Base-by-base conservation (phyloP, 345 rosid genomes). In the Citrus unshiu region DNA sequence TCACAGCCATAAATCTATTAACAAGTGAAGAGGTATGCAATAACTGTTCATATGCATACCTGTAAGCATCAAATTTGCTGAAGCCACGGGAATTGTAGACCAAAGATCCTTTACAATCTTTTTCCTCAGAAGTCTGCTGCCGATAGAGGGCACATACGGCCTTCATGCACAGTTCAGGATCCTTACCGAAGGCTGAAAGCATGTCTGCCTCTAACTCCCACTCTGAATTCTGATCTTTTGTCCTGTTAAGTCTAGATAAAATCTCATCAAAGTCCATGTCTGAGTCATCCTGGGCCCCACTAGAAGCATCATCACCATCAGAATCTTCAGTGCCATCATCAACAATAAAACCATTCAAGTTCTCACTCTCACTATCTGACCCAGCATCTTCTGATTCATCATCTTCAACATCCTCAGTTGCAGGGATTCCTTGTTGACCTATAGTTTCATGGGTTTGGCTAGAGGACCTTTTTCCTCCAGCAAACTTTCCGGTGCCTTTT, bases 81-180 rank as follows among this genome's bases (percentile, higher is more conserved):
- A 93, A 95, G 71, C 98, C 97, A 12, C 91, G 87, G 66, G 78
- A 74, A 70, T 95, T 95, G 54, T 5, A 5, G 73, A 81, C 24
- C 14, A 84, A 49, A 22, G 91, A 76, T 80, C 76, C 87, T 79
- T 86, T 88, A 2, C 54, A 30, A 46, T 19, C n/a, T 76, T 84
- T 82, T 79, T 95, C 95, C 40, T 83, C 97, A 8, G 77, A 74
- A 57, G 94, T 92, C 81, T 91, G 97, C 74, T 87, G 88, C 63
- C 92, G 74, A 73, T 88, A 91, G 18, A 93, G 84, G 65, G 91
- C 97, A 74, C 97, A 91, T 32, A 91, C 97, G 58, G 97, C 97
- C 79, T 80, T 92, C 95, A 93, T 90, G 83, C 98, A 95, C 22
- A 90, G 87, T 79, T 88, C 87, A 2, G 72, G 82, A 67, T 89